Conservation (phyloP, 495 filamentous ascomycete species). For the Podospora australis region DNA sequence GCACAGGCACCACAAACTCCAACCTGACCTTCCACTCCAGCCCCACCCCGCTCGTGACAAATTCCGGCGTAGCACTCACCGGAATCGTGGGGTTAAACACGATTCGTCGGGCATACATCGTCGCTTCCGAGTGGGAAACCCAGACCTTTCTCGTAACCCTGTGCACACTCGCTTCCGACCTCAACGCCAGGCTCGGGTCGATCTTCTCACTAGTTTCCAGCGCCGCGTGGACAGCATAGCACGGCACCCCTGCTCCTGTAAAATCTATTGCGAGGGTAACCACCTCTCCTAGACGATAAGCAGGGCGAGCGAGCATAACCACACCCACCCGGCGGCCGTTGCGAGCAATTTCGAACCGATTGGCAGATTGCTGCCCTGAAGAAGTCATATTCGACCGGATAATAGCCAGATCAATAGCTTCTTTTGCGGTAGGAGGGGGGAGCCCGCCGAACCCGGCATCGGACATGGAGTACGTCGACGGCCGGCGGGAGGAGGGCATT, state of each 20-base stretch:
- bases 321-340: slow-evolving; percentile 79
- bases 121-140: slow-evolving; percentile 69
- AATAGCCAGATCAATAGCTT: slow-evolving; percentile 87
- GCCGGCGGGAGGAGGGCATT: slow-evolving; percentile 46
- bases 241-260: slow-evolving; percentile 60
- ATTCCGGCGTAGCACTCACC: slow-evolving; percentile 71
- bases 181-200: slow-evolving; percentile 69
- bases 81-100: slow-evolving; percentile 80
- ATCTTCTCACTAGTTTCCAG: slow-evolving; percentile 78
- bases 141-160: slow-evolving; percentile 78
- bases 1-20: slow-evolving; percentile 70
- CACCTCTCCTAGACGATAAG: slow-evolving; percentile 84
- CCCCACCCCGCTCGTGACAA: slow-evolving; percentile 78
- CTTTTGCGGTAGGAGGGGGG: slow-evolving; percentile 55
- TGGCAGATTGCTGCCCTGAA: slow-evolving; percentile 56
- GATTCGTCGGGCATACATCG: slow-evolving; percentile 68
- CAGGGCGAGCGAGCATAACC: slow-evolving; percentile 80
- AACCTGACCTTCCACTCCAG: slow-evolving; percentile 80
- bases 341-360: slow-evolving; percentile 90
- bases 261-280: slow-evolving; percentile 82
- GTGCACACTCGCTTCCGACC: slow-evolving; percentile 74
- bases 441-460: slow-evolving; percentile 23
- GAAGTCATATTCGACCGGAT: slow-evolving; percentile 62
- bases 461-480: slow-evolving; percentile 36
- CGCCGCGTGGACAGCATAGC: slow-evolving; percentile 69